Conservation (phyloP, 805 yeast species). For the Hanseniaspora meyeri region DNA sequence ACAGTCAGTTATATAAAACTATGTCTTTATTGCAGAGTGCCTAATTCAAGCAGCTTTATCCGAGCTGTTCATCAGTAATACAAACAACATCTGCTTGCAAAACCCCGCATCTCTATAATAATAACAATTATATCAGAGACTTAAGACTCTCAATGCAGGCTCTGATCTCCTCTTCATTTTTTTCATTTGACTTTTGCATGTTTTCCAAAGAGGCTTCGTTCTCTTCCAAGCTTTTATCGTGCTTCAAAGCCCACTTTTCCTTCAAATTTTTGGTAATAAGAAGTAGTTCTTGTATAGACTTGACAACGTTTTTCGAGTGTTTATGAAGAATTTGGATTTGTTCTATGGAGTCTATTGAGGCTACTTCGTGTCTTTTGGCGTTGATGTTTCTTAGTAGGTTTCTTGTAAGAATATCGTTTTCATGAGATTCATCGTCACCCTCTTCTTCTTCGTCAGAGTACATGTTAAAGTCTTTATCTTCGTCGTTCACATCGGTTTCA, state of each 20-base stretch:
- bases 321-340: conserved; percentile 19
- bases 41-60: background rate
- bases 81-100: too few species aligned
- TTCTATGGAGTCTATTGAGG: conserved; percentile 20
- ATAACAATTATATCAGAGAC: background rate
- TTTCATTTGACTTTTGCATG: background rate
- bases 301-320: conserved; percentile 17
- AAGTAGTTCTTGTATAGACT: conserved; percentile 25
- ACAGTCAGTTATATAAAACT: too few species aligned
- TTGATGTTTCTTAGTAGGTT: conserved; percentile 11
- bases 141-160: background rate
- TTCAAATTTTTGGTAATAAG: conserved; percentile 25
- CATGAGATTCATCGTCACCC: background rate
- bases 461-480: background rate
- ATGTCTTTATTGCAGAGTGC: too few species aligned
- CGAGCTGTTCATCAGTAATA: too few species aligned
- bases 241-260: conserved; percentile 27
- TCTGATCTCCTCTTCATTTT: background rate
- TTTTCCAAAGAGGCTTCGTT: conserved; percentile 17
- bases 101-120: background rate
- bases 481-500: background rate
- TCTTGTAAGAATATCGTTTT: conserved; percentile 5
- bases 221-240: conserved; percentile 16
- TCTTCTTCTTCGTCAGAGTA: background rate
- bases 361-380: conserved; percentile 15